These are phyloP conservation scores for Erythrobasidium hasegawianum DNA, from an alignment of 1,284 basidiomycete species.

Conservation along the genomic window DNA sequence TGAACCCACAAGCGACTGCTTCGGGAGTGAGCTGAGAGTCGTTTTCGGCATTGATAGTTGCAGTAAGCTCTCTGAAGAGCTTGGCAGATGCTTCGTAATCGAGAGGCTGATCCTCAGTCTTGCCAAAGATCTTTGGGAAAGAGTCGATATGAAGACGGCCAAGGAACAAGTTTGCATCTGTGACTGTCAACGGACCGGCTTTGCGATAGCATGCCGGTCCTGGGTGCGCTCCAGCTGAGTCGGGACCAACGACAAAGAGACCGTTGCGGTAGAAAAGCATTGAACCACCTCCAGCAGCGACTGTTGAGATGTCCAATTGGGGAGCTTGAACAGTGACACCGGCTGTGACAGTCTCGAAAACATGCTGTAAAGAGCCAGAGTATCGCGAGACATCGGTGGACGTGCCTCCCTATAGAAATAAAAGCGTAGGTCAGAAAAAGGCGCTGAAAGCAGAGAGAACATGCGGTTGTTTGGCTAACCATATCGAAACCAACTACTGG, in stretches of 20 bases:
- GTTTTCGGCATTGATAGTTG: constrained; percentile 59
- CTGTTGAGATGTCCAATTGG: constrained; percentile 61
- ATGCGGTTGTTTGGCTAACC: constrained; percentile 3
- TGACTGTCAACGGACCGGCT: constrained; percentile 73
- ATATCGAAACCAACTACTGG: constrained; percentile 64
- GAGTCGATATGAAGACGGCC: constrained; percentile 76
- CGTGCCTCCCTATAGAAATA: constrained; percentile 70
- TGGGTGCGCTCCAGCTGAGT: constrained; percentile 69
- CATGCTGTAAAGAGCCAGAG: constrained; percentile 76
- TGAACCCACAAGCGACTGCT: constrained; percentile 78
- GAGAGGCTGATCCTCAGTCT: constrained; percentile 73
- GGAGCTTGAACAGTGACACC: constrained; percentile 83
- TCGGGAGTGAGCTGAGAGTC: constrained; percentile 65
- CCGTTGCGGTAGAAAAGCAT: constrained; percentile 75
- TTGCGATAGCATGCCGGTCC: constrained; percentile 51
- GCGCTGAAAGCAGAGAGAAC: constrained; percentile 34
- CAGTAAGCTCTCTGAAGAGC: constrained; percentile 63
- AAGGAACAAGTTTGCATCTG: constrained; percentile 78
- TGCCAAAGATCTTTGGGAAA: constrained; percentile 66
- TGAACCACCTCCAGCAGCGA: constrained; percentile 78
- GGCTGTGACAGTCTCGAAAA: constrained; percentile 85
- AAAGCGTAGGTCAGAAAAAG: not conserved
- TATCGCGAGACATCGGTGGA: constrained; percentile 86
- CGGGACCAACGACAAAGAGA: constrained; percentile 39
- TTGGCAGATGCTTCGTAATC: constrained; percentile 63